Evolutionary conservation across 106 monocot species (phyloP), one percentile per base, ranked within the genome.

Genomic region (Gastrodia elata): DNA sequence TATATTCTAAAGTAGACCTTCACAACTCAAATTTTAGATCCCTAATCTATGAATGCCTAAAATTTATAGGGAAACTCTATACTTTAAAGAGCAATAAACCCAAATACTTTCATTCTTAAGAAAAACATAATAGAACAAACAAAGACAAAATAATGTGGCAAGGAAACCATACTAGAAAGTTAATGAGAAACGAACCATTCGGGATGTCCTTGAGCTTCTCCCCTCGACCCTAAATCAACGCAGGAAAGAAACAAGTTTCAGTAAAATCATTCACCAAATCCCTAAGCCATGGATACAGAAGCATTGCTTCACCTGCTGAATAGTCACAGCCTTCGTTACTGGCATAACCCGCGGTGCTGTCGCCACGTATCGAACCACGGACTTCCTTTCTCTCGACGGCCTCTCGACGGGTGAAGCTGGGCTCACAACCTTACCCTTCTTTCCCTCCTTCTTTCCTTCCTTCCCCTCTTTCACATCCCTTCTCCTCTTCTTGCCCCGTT

Each of bases 131-230:
- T 55, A 41, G 6, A 41, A 8, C 1, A 2, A 41, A 8, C 36
- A 38, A 35, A 28, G 18, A 9, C 35, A 8, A 59, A 59, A 30
- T 30, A n/a, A n/a, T 26, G 30, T 61, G 30, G 2, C 30, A 30
- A 61, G 11, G 4, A 32, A 61, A 28, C 7, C 0, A 15, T 68
- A 24, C 33, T 46, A 68, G 2, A 28, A 64, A 6, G 35, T 28
- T 40, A 15, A 35, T n/a, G 25, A 64, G 52, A 76, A 41, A 33
- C 56, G 35, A 86, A 95, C 94, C 89, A 82, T 95, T 95, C 3
- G 94, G 94, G 25, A 95, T 95, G 75, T 95, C 94, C 69, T 83
- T 91, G 59, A 95, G 83, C 79, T 82, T 91, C 5, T 83, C 85
- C 59, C 94, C 94, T 10, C 87, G 48, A 82, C 94, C 94, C 94